Evolutionary conservation across 2,329 filamentous ascomycete species (phyloP), one percentile per base, ranked within the genome.

Genomic region (Ophiostoma sp.): DNA sequence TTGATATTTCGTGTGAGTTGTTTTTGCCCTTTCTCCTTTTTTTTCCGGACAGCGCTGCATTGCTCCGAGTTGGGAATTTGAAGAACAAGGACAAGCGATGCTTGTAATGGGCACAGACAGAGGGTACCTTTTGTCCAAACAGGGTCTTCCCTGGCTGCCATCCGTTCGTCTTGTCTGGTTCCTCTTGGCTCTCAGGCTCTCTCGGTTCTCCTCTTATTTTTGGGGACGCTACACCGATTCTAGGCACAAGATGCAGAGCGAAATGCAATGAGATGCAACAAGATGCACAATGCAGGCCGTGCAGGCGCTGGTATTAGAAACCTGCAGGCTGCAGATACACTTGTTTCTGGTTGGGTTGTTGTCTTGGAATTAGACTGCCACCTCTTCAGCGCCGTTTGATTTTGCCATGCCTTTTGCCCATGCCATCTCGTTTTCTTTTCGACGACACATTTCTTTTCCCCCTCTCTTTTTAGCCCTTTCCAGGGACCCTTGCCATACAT

Each of bases 401-500:
- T 42, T 66, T 45, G 36, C 61, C 61, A 66, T 66, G 61, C 61
- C 45, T 66, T 66, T 45, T 63, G 17, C 31, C 33, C 17, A 55
- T 22, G 11, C 22, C n/a, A 12, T 22, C 50, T 25, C 50, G 3
- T 55, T 25, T 55, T 28, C 22, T 48, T 48, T 4, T 48, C 42
- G 39, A 42, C 39, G 42, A 12, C 22, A 22, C 22, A 28, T 12
- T 22, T n/a, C n/a, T n/a, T 52, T 22, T 22, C n/a, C 50, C 48
- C 5, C 50, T 25, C 50, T 25, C 33, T 36, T 36, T 52, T n/a
- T 12, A 52, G n/a, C 28, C 57, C 19, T 15, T 5, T 22, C 36
- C 42, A 39, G 63, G 64, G 42, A 50, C 64, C 64, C 64, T 50
- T 68, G 64, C 64, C 64, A 50, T 68, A 25, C 6, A 31, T 22